Evolutionary conservation across 2,329 filamentous ascomycete genomes (phyloP).

Genomic region (Zalaria sp.): DNA sequence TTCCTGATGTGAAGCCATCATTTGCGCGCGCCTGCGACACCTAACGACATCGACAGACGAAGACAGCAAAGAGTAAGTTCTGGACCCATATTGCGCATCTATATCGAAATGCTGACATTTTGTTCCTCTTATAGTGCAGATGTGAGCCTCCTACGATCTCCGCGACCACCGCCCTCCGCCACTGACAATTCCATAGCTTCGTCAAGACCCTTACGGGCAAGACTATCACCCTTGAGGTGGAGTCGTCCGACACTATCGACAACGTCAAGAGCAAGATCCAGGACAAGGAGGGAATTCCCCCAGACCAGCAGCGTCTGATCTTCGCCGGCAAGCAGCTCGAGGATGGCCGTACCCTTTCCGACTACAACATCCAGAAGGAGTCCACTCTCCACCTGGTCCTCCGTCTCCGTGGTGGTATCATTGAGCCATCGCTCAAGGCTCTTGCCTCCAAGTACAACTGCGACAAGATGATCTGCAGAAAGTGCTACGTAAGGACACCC

Average conservation of each 20-base stretch:
- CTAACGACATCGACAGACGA: not conserved
- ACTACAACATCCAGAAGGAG: constrained; percentile 99
- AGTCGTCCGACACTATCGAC: constrained; percentile 98
- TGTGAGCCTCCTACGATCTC: constrained; percentile 45
- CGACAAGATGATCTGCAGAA: constrained; percentile 99
- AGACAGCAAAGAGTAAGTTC: constrained; percentile 5
- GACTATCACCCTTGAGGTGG: constrained; percentile 99
- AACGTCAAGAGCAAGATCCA: constrained; percentile 99
- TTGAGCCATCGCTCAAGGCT: constrained; percentile 97
- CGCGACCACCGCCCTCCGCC: constrained; percentile 12
- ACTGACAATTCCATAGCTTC: constrained; percentile 52
- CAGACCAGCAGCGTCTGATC: constrained; percentile 96
- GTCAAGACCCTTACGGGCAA: constrained; percentile 99
- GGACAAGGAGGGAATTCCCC: constrained; percentile 98
- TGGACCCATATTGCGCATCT: not conserved
- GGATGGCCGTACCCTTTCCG: constrained; percentile 89
- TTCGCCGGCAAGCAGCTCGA: constrained; percentile 99
- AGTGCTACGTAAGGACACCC: constrained; percentile 79
- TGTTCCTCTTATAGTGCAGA: constrained; percentile 54
- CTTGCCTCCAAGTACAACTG: constrained; percentile 99
- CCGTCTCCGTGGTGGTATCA: constrained; percentile 98
- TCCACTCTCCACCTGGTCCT: constrained; percentile 97
- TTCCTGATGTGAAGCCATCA: too few species aligned
- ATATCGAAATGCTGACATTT: constrained; percentile 3
- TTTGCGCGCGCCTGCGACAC: too few species aligned